phyloP scores from a whole-genome alignment of 2,329 filamentous ascomycete species.

The Aspergillus udagawae region DNA sequence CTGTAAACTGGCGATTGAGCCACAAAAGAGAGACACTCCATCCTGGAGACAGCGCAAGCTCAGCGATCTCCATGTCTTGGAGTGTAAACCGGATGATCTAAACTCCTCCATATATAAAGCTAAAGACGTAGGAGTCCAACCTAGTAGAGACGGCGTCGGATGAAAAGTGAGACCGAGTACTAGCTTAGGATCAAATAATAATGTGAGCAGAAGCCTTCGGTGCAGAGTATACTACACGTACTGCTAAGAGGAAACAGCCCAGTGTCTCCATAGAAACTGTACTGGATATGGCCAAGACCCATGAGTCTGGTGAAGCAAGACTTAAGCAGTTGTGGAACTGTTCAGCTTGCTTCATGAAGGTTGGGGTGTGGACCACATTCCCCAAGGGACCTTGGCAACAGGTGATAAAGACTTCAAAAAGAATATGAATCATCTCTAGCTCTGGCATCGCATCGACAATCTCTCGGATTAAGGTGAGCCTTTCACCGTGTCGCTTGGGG shows the following conservation, averaged over 20 bases:
- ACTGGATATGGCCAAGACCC: background rate
- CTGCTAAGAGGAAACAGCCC: background rate
- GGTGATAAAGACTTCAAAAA: background rate
- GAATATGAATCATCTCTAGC: background rate
- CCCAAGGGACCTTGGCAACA: background rate
- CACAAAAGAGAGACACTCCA: constrained; percentile 8
- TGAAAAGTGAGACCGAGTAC: background rate
- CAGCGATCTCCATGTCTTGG: background rate
- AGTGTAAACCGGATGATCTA: background rate
- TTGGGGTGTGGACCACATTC: background rate
- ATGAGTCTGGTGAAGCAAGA: background rate
- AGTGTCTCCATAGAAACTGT: background rate
- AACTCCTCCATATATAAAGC: background rate
- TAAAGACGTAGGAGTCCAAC: background rate
- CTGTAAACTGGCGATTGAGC: constrained; percentile 11
- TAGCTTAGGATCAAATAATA: background rate
- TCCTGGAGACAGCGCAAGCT: constrained; percentile 11
- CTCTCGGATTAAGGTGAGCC: background rate
- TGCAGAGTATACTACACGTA: background rate
- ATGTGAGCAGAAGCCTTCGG: background rate
- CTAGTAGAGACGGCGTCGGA: background rate
- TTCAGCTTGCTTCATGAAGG: background rate
- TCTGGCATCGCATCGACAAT: background rate
- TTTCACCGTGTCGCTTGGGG: background rate
- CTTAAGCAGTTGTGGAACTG: background rate